Base-by-base conservation (phyloP, 176 grass and related monocot species). In the Paspalum vaginatum region DNA sequence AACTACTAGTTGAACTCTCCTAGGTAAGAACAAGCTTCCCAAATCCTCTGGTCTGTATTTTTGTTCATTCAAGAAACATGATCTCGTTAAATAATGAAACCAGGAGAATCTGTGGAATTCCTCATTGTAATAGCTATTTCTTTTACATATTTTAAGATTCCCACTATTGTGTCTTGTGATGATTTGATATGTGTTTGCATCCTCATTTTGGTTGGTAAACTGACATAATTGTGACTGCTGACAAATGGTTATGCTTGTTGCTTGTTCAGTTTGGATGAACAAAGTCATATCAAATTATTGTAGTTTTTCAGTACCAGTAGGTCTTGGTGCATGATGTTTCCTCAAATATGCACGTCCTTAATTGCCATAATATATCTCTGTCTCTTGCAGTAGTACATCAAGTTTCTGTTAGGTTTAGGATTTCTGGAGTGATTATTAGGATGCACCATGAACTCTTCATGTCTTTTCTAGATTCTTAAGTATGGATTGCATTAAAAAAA, bases 1-100 rank as follows among this genome's bases (percentile, higher is more conserved):
- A 75, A 79, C 84, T 39, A 43, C 49, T 40, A 74, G 74, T 17
- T 86, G 52, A 74, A 47, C 1, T 86, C 22, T 59, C 44, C 61
- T 59, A 15, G 68, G 84, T 80, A 86, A 50, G 18, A 70, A 77
- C 51, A 74, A 14, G 32, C 71, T 22, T 42, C 38, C 50, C 49
- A 54, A 8, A 55, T 74, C 6, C 32, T 42, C 18, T 57, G 18
- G 22, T 43, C 20, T 7, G 0, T 20, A 24, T 57, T 57, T 41
- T 56, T 57, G 21, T 9, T 72, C 70, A 56, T 56, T 42, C 48
- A n/a, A 53, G 37, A 74, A 74, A 22, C 37, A 24, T 18, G 5
- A 2, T 42, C 37, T 5, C 0, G 20, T 57, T 50, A 57, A 20
- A 42, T 22, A 57, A 42, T 15, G 57, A 0, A 57, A 74, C 20